Evolutionary conservation across 148 eudicot genomes (phyloP), one percentile per base, ranked within the genome.

Genomic region (Cornus kousa): DNA sequence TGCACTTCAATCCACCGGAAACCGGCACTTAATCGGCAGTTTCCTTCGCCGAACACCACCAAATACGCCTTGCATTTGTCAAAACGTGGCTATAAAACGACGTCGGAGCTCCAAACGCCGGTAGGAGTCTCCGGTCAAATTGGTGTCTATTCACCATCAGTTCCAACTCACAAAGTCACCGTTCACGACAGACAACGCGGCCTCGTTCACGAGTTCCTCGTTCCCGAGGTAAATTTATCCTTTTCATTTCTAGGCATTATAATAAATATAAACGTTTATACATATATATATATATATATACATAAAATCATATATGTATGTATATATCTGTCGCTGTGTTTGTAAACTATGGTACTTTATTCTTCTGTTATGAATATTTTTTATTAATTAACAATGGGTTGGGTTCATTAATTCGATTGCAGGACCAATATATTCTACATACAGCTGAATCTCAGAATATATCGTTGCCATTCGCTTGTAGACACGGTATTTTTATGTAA

Each of bases 391-490:
- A 7, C 12, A 4, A 53, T 24, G 4, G 14, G 37, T 72, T 71
- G 31, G 33, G 68, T 68, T 72, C 48, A 43, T 50, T 19, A 35
- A 28, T 75, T 55, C 4, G 73, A 19, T 23, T 83, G 80, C 88
- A 93, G 98, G 98, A 96, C 79, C 93, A 93, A 78, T 96, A 96
- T 78, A 93, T 96, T 83, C 85, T 96, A 76, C 97, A 96, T 72
- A 93, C 99, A 9, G 99, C 97, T 66, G 98, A 96, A 73, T 87
- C 86, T 83, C 99, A 93, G 87, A 71, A 92, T 40, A 93, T 96
- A 32, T 83, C 76, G 12, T 91, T 96, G 37, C 99, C 99, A 50
- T 95, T 95, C 79, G 94, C 99, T 84, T 95, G 99, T 88, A 93
- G 99, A 87, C 97, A 93, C 80, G 97, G 99, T 95, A 92, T 82